phyloP scores from a whole-genome alignment of 2,329 filamentous ascomycete species.

The Plenodomus lindquistii region DNA sequence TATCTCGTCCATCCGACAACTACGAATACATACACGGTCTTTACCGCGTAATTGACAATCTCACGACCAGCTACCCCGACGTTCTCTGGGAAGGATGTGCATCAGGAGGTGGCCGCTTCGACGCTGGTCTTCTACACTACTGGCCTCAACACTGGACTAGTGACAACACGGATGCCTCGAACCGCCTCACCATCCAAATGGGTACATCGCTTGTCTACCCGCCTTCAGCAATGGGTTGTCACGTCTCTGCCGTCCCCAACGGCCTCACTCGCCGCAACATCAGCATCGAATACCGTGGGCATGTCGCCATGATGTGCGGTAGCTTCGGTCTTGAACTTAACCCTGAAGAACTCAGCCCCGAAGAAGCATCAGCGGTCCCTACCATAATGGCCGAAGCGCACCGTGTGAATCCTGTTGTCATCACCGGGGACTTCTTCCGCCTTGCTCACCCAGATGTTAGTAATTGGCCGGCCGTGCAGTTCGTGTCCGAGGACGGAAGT shows the following conservation, averaged over 20 bases:
- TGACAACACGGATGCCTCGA: constrained; percentile 66
- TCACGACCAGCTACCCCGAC: constrained; percentile 63
- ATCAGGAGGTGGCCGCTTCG: constrained; percentile 67
- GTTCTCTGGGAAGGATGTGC: constrained; percentile 70
- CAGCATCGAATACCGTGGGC: constrained; percentile 63
- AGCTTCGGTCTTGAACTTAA: constrained; percentile 68
- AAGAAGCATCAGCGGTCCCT: constrained; percentile 60
- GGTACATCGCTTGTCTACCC: constrained; percentile 68
- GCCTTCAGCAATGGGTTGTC: constrained; percentile 66
- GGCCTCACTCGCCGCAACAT: constrained; percentile 59
- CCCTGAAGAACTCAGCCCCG: constrained; percentile 55
- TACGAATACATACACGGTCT: constrained; percentile 67
- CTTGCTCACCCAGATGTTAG: constrained; percentile 61
- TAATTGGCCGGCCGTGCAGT: constrained; percentile 66
- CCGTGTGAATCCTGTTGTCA: constrained; percentile 62
- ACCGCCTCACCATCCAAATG: constrained; percentile 65
- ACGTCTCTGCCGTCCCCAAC: constrained; percentile 65
- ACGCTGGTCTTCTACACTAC: constrained; percentile 65
- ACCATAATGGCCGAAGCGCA: constrained; percentile 59
- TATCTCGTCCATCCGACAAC: constrained; percentile 56
- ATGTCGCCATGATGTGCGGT: constrained; percentile 71
- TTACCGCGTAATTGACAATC: constrained; percentile 63
- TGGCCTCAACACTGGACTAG: constrained; percentile 70
- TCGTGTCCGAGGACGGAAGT: constrained; percentile 57
- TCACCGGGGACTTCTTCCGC: constrained; percentile 63